Evolutionary conservation across 371 early-diverging fungal genomes (phyloP), one percentile per base, ranked within the genome.

Genomic region (Mortierella sp.): DNA sequence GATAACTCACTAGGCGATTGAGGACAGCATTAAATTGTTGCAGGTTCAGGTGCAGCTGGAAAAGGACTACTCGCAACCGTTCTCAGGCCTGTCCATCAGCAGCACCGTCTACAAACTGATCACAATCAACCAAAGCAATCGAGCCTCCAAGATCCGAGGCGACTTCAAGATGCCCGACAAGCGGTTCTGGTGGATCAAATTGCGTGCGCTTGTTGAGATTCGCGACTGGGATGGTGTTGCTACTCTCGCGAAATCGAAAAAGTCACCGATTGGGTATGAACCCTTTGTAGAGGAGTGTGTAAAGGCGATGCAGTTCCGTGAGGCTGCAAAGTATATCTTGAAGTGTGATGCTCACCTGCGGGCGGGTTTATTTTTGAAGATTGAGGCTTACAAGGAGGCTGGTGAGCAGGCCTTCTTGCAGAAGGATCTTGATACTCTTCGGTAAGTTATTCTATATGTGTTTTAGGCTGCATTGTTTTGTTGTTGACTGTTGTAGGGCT

Each of bases 131-230:
- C 94, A 97, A 45, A 91, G 91, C 47, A 88, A 88, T 28, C 90
- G 94, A 54, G 98, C 98, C 1, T 80, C 89, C 45, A 97, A 97
- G 84, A 80, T 97, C 5, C 94, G 93, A 63, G 89, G 89, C 0
- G 98, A 98, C 13, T 96, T 98, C 80, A 95, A 95, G 78, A 92
- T 98, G n/a, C 95, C 97, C 0, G 98, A 98, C 63, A 94, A 94
- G 82, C 88, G 97, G 89, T 94, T 94, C 84, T 96, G 96, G 94
- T 96, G 96, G 96, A 91, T 98, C 57, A 97, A 96, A 77, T 83
- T 97, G 8, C 93, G 93, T 24, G 96, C 96, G 0, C 88, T 98
- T n/a, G 97, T 97, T 0, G 92, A 93, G 87, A 91, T 92, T 26
- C 89, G 95, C 44, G 96, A 97, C 79, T 98, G 96, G 97, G 96